phyloP scores from a whole-genome alignment of 768 basidiomycete species.

The Epithele typhae region DNA sequence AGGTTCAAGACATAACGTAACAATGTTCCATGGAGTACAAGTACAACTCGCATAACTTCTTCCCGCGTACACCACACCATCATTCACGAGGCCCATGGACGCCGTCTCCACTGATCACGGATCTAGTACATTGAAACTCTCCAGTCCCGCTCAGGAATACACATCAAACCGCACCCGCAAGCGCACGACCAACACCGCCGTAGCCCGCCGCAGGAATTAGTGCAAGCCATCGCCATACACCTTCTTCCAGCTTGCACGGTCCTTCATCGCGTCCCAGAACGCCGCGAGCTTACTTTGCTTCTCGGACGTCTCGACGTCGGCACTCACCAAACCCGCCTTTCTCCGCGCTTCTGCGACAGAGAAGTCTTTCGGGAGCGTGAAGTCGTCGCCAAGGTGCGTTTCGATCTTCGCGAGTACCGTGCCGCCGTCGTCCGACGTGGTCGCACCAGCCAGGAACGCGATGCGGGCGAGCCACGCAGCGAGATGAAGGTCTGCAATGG shows the following conservation, averaged over 20 bases:
- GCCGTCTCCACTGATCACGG: too few relatives aligned
- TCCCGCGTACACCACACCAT: too few relatives aligned
- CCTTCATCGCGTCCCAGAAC: slow-evolving; percentile 69
- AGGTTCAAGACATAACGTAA: too few relatives aligned
- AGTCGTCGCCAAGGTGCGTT: slow-evolving; percentile 42
- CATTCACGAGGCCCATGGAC: too few relatives aligned
- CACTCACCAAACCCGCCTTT: slow-evolving; percentile 22
- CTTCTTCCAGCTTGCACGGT: slow-evolving; percentile 67
- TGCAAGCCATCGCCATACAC: slow-evolving; percentile 50
- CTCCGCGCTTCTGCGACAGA: slow-evolving; percentile 29
- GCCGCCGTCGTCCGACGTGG: slow-evolving; percentile 45
- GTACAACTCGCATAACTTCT: too few relatives aligned
- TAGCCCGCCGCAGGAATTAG: too few relatives aligned
- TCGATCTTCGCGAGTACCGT: slow-evolving; percentile 49
- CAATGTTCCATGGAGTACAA: too few relatives aligned
- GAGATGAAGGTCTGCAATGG: slow-evolving; percentile 77
- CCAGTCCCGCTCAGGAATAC: too few relatives aligned
- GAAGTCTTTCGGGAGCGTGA: slow-evolving; percentile 41
- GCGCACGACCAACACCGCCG: too few relatives aligned
- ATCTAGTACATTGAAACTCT: too few relatives aligned
- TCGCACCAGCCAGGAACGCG: slow-evolving; percentile 53
- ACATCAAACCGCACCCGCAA: too few relatives aligned
- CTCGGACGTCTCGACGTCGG: slow-evolving; percentile 25
- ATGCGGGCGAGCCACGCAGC: slow-evolving; percentile 70
- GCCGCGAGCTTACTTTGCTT: slow-evolving; percentile 50